A percentile compares a stretch with the other conserved stretches of the same genome.
Evolutionary conservation across 2,329 filamentous ascomycete species (phyloP).

Genomic region (Alternaria ventricosa): DNA sequence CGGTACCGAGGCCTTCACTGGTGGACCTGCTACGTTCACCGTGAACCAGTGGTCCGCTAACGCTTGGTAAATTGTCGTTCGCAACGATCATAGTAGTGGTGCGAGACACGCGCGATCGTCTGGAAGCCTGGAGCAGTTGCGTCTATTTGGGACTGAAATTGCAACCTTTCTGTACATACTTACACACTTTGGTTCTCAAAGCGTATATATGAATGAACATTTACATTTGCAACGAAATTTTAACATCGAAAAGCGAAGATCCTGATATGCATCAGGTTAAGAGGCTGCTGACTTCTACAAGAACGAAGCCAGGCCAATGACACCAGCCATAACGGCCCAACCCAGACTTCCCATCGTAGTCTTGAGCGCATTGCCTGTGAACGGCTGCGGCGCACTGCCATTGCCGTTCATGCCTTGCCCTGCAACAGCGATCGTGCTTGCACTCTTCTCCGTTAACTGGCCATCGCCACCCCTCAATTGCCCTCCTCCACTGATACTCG

Average conservation of each 20-base stretch:
- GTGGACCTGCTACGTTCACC: constrained; percentile 27
- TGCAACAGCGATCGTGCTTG: constrained; percentile 6
- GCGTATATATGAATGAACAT: background rate
- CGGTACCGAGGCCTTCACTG: constrained; percentile 34
- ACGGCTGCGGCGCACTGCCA: background rate
- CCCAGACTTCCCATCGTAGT: background rate
- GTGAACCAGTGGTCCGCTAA: constrained; percentile 24
- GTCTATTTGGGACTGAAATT: background rate
- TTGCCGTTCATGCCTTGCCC: background rate
- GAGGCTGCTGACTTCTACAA: background rate
- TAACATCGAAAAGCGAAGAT: background rate
- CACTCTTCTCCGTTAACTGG: constrained; percentile 7
- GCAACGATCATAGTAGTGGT: background rate
- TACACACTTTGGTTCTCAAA: background rate
- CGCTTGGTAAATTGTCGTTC: constrained; percentile 3
- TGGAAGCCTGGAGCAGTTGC: background rate
- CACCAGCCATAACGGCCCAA: background rate
- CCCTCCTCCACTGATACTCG: constrained; percentile 39
- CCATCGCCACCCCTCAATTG: constrained; percentile 39
- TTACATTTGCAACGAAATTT: background rate
- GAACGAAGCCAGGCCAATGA: background rate
- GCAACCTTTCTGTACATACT: background rate
- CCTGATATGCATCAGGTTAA: background rate
- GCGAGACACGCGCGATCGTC: background rate
- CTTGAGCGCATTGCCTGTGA: constrained; percentile 2